These are phyloP conservation scores for Chamaecrista fasciculata DNA, from an alignment of 306 rosid species.

Conservation along the genomic window DNA sequence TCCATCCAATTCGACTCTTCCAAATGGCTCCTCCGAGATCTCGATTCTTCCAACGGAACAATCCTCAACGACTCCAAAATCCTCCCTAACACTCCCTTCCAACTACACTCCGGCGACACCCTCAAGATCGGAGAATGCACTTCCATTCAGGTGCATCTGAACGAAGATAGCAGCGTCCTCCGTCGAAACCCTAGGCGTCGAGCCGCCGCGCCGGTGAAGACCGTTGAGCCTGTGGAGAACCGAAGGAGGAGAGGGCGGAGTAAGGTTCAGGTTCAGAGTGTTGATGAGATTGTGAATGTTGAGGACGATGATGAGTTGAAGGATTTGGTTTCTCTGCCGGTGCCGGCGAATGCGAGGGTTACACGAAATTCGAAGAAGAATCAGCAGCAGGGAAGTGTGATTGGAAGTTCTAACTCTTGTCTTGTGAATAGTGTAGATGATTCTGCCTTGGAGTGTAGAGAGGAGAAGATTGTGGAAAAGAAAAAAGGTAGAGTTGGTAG, in stretches of 20 bases:
- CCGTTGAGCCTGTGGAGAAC: background rate
- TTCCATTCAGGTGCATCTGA: conserved; percentile 45
- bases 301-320: conserved; percentile 10
- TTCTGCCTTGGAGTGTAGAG: conserved; percentile 26
- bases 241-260: background rate
- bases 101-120: conserved; percentile 42
- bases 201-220: no score
- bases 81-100: conserved; percentile 38
- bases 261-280: background rate
- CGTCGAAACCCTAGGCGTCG: conserved; percentile 55
- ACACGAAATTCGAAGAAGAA: conserved; percentile 34
- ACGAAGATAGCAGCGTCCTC: conserved; percentile 22
- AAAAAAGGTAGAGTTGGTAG: conserved; percentile 29
- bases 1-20: conserved; percentile 36
- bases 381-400: conserved; percentile 1
- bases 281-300: background rate
- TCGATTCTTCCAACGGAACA: conserved; percentile 81
- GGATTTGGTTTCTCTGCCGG: background rate
- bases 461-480: conserved; percentile 37
- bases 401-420: background rate
- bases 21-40: conserved; percentile 67
- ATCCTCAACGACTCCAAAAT: conserved; percentile 41
- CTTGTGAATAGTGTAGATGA: conserved; percentile 26
- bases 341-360: conserved; percentile 1
- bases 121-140: no score